Percentiles rank a stretch among this genome's conserved stretches.
phyloP scores from a whole-genome alignment of 2,329 filamentous ascomycete genomes.

The Aureobasidium sp. region DNA sequence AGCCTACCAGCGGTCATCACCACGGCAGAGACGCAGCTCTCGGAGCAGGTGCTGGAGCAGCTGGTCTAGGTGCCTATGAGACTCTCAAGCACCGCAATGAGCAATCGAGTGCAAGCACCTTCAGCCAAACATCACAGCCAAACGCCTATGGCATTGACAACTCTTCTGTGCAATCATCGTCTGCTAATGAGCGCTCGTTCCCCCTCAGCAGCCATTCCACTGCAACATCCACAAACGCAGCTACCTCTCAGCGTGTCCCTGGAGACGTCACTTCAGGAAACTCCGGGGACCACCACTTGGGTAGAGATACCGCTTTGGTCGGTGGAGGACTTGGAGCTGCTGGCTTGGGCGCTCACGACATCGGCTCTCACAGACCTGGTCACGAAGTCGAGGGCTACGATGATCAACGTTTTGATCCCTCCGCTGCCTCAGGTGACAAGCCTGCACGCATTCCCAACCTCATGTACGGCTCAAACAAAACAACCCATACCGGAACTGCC shows the following conservation, averaged over 20 bases:
- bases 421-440: not conserved
- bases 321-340: conserved; percentile 23
- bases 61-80: conserved; percentile 26
- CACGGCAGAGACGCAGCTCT: conserved; percentile 27
- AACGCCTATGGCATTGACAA: not conserved
- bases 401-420: conserved; percentile 14
- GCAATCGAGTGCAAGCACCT: not conserved
- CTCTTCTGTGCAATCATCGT: not conserved
- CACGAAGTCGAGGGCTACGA: conserved; percentile 10
- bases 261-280: not conserved
- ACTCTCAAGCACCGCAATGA: conserved; percentile 24
- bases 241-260: not conserved
- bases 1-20: conserved; percentile 15
- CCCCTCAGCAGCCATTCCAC: conserved; percentile 4
- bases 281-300: conserved; percentile 23
- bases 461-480: not conserved
- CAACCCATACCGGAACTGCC: not conserved
- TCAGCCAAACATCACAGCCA: not conserved
- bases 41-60: conserved; percentile 22
- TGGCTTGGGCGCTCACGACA: conserved; percentile 13
- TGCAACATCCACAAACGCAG: not conserved
- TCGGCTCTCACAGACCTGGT: not conserved
- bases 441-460: conserved; percentile 1
- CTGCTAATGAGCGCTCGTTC: conserved; percentile 3
- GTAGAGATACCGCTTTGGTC: conserved; percentile 27